Evolutionary conservation across 805 yeast genomes (phyloP).

Genomic region (Cyberlindnera mrakii): DNA sequence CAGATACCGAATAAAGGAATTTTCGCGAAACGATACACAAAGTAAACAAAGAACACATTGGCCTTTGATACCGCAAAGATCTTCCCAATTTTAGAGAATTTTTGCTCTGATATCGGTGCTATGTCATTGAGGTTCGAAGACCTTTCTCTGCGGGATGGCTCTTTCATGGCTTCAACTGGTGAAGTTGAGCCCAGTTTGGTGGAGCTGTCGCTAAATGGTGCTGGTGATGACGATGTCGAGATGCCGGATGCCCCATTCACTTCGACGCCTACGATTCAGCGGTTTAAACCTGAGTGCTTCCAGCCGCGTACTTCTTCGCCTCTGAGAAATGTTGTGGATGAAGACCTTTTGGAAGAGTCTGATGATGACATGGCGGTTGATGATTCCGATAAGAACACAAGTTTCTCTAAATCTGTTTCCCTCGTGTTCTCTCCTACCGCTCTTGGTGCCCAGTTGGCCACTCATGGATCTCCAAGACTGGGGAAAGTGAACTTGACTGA

Average conservation of each 20-base stretch:
- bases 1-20: neutral
- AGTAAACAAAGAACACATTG: too few relatives aligned
- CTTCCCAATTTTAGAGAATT: too few relatives aligned
- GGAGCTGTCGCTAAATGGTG: neutral
- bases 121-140: neutral
- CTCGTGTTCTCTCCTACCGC: constrained; percentile 20
- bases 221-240: neutral
- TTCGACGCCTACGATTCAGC: constrained; percentile 1
- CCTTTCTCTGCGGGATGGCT: neutral
- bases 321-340: constrained; percentile 2
- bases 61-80: too few relatives aligned
- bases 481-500: constrained; percentile 6
- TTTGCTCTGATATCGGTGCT: neutral
- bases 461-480: constrained; percentile 12
- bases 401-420: constrained; percentile 2
- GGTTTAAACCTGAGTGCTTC: constrained; percentile 3
- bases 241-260: neutral
- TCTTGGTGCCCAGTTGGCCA: constrained; percentile 23
- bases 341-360: neutral
- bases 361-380: constrained; percentile 7
- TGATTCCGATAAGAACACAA: constrained; percentile 2
- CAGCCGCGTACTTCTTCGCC: constrained; percentile 19
- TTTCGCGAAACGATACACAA: neutral
- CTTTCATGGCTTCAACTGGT: neutral
- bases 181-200: neutral